These are phyloP conservation scores for Porphyrellus cyaneotinctus DNA, from an alignment of 768 basidiomycete species.

Conservation along the genomic window DNA sequence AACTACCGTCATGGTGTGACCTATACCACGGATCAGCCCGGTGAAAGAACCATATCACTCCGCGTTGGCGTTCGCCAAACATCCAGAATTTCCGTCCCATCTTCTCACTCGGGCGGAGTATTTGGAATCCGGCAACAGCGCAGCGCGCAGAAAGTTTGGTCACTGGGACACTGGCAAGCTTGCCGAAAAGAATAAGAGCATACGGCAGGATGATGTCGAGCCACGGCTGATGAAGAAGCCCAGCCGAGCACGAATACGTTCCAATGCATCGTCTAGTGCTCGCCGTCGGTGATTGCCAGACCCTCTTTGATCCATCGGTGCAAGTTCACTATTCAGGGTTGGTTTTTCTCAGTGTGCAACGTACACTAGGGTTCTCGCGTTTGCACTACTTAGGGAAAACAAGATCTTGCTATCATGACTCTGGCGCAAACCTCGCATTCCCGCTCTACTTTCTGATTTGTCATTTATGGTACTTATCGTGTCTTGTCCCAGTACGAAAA, in stretches of 20 bases:
- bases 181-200: slow-evolving; percentile 23
- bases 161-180: slow-evolving; percentile 45
- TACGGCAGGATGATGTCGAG: slow-evolving; percentile 21
- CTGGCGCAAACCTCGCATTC: slow-evolving; percentile 5
- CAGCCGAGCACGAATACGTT: slow-evolving; percentile 26
- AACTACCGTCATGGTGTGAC: slow-evolving; percentile 17
- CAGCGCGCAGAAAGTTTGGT: slow-evolving; percentile 70
- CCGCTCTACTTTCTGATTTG: slow-evolving; percentile 2
- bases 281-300: slow-evolving; percentile 28
- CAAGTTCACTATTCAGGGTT: slow-evolving; percentile 20
- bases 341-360: slow-evolving; percentile 6
- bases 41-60: slow-evolving; percentile 62
- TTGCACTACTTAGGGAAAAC: background rate
- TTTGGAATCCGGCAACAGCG: slow-evolving; percentile 73
- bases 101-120: slow-evolving; percentile 81
- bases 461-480: slow-evolving; percentile 19
- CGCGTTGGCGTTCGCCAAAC: slow-evolving; percentile 54
- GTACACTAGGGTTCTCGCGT: background rate
- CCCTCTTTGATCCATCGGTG: slow-evolving; percentile 5
- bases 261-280: slow-evolving; percentile 14
- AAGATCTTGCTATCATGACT: background rate
- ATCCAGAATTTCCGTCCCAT: slow-evolving; percentile 45
- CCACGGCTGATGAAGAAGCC: slow-evolving; percentile 26
- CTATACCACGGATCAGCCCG: slow-evolving; percentile 42
- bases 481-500: slow-evolving; percentile 9